Conservation (phyloP, 768 basidiomycete species). For the Hericium rajendrae region DNA sequence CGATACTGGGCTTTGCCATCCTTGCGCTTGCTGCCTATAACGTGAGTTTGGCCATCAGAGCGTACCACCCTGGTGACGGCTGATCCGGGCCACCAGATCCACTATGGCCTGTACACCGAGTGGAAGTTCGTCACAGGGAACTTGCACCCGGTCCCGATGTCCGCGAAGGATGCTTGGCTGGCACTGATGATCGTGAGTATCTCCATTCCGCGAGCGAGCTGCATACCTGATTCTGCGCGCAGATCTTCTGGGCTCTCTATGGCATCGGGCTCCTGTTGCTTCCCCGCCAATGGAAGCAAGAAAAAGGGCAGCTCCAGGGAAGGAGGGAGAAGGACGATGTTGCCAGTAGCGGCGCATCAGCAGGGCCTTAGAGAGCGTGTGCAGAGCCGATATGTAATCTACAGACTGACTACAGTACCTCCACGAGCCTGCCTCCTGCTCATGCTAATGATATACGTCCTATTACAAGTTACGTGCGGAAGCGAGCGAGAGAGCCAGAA, state of each 20-base stretch:
- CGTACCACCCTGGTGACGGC: neutral
- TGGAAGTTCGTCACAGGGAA: constrained; percentile 11
- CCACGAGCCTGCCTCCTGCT: neutral
- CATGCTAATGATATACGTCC: neutral
- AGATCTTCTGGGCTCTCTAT: constrained; percentile 2
- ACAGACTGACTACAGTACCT: neutral
- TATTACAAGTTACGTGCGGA: neutral
- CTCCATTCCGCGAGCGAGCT: neutral
- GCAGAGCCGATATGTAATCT: neutral
- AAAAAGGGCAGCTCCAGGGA: neutral
- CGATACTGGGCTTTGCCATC: constrained; percentile 18
- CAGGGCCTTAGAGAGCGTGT: no score
- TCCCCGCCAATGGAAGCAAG: neutral
- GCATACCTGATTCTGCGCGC: neutral
- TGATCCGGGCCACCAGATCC: neutral
- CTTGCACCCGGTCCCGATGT: constrained; percentile 4
- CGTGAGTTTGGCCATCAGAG: neutral
- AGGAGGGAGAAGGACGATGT: no score
- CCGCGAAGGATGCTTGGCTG: constrained; percentile 13
- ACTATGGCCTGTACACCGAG: constrained; percentile 3
- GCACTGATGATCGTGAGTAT: constrained; percentile 12
- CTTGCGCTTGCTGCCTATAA: constrained; percentile 17
- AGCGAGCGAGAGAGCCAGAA: neutral
- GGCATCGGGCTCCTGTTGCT: neutral
- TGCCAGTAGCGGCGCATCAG: no score